Percentiles rank a stretch among this genome's conserved stretches.
phyloP scores from a whole-genome alignment of 176 grass and related monocot species.

The Ensete ventricosum region DNA sequence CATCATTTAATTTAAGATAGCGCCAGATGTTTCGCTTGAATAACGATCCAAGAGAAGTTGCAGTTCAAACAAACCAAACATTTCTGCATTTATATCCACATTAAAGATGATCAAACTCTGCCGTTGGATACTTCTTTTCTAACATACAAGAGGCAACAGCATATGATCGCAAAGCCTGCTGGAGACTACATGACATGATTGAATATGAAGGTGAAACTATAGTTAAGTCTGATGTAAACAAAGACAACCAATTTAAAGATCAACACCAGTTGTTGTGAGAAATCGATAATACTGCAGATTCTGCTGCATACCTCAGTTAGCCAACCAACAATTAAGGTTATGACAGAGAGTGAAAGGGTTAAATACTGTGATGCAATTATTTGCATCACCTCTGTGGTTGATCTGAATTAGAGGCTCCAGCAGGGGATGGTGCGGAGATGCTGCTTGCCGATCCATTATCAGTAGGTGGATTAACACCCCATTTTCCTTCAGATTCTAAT shows the following conservation, averaged over 20 bases:
- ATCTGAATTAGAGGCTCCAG: constrained; percentile 73
- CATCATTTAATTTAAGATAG: not conserved
- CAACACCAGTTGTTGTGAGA: not conserved
- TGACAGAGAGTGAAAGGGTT: constrained; percentile 27
- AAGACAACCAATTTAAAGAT: not conserved
- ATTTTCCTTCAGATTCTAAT: constrained; percentile 83
- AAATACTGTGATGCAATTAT: constrained; percentile 21
- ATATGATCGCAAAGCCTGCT: not conserved
- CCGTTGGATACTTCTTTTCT: not conserved
- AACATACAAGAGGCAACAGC: not conserved
- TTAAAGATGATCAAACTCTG: constrained; percentile 3
- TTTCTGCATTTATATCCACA: not conserved
- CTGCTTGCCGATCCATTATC: constrained; percentile 86
- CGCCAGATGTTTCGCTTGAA: not conserved
- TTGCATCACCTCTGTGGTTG: constrained; percentile 49
- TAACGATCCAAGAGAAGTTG: not conserved
- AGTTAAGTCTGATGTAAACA: not conserved
- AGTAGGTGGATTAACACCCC: constrained; percentile 71
- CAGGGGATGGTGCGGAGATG: constrained; percentile 41
- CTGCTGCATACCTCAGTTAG: constrained; percentile 56
- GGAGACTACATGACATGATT: not conserved
- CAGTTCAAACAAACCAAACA: constrained; percentile 1
- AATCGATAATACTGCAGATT: not conserved
- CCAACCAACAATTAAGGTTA: constrained; percentile 24
- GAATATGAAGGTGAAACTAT: not conserved